Base-by-base conservation (phyloP, 1,284 basidiomycete genomes). In the Gymnopus androsaceus region DNA sequence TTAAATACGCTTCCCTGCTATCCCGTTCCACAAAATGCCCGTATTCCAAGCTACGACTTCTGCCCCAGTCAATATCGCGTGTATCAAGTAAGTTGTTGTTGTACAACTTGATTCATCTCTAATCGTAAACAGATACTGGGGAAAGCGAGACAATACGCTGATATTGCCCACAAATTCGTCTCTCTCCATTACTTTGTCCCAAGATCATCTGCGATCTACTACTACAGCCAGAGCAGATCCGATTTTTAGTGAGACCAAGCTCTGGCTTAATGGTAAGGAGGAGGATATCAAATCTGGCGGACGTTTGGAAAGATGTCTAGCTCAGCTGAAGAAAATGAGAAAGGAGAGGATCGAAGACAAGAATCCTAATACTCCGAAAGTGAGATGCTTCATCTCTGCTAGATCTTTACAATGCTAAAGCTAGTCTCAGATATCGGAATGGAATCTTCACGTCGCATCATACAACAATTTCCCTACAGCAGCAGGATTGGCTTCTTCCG, bases 391-490 rank as follows among this genome's bases (percentile, higher is more conserved):
- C 44, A 42, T 50, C 28, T 46, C 25, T 58, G 40, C 30, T 37
- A 37, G 37, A 21, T 33, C 34, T 45, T 54, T 17, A 25, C 49
- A 25, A 31, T 4, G 54, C n/a, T 27, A 25, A 44, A 50, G 15
- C 45, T 40, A 40, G 37, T 46, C 25, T 59, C 27, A 94, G 88
- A 74, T 96, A 51, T 90, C 94, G 0, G 69, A 79, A 15, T 89
- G 78, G 71, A 75, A 81, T 28, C 83, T 97, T 2, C 92, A 93
- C 74, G 95, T 99, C 62, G 86, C 86, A 58, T 98, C 95, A 9
- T 89, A 88, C 76, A 99, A 99, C 84, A 99, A 99, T 80, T 99
- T 99, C 80, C 96, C 96, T 23, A 99, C 96, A 4, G 97, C 97
- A 7, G 97, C 96, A 0, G 97, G 96, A 11, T 87, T 99, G 36